Evolutionary conservation across 805 yeast species (phyloP), one percentile per base, ranked within the genome.

Genomic region (Saturnispora ahearnii): DNA sequence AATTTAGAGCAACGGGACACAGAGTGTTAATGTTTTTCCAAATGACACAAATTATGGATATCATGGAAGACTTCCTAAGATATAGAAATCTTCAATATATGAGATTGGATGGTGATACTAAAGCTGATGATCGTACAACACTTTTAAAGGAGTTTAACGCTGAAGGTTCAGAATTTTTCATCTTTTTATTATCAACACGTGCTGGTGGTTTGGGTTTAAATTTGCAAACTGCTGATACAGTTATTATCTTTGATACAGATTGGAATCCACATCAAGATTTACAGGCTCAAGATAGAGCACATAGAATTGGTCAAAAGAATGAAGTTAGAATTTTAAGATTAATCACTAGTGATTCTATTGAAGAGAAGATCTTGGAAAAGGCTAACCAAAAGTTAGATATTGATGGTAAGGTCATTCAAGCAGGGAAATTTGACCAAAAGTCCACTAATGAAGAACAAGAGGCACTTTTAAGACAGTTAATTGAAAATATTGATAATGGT

Each of bases 231-330:
- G 95, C 95, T 3, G 95, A 86, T 63, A 86, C 95, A 0, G 95
- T 86, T 51, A 80, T 86, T 55, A 86, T 86, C 55, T 86, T 85
- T 63, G 95, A 86, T 64, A 84, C 91, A 13, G 95, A 86, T 69
- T 86, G 95, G 95, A 86, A 86, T 62, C 95, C 95, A 8, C 95
- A 86, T 69, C 95, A 86, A 66, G 95, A 86, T 79, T 77, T 86
- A 61, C 95, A 86, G 65, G 95, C 93, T 1, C 95, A 86, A 67
- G 95, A 86, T 67, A 76, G 95, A 72, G 95, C 95, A 1, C 95
- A 86, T 65, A 78, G 95, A 74, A 86, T 86, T 64, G 95, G 95
- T 41, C 95, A 86, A 62, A 86, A 85, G 73, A 86, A 86, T 63
- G 95, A 86, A 64, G 95, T 86, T 50, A 73, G 91, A 64, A 86